phyloP scores from a whole-genome alignment of 345 rosid genomes.

The Cardamine occulta region DNA sequence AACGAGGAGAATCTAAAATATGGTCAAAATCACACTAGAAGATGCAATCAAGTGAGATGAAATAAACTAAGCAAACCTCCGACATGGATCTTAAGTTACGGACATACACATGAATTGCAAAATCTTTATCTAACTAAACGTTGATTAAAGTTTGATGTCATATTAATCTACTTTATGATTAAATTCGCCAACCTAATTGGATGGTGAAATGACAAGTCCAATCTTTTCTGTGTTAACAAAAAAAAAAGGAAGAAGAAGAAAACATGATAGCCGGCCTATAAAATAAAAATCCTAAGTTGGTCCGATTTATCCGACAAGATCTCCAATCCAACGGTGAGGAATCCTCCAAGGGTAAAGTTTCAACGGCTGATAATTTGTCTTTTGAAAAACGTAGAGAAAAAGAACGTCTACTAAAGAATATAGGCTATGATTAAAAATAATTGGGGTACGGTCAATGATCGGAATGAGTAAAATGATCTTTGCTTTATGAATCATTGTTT shows the following conservation, averaged over 20 bases:
- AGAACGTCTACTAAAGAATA: constrained; percentile 9
- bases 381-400: background rate
- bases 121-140: background rate
- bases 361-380: constrained; percentile 26
- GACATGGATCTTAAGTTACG: constrained; percentile 44
- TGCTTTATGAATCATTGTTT: constrained; percentile 31
- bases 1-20: constrained; percentile 14
- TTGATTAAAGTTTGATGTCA: background rate
- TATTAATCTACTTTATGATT: background rate
- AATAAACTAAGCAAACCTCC: background rate
- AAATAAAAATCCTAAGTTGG: constrained; percentile 32
- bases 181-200: constrained; percentile 4
- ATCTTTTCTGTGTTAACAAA: constrained; percentile 33
- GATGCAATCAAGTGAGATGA: background rate
- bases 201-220: constrained; percentile 33
- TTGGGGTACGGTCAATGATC: constrained; percentile 35
- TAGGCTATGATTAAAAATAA: constrained; percentile 26
- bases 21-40: background rate
- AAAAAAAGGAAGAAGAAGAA: constrained; percentile 34
- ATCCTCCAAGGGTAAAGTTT: background rate
- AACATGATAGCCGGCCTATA: constrained; percentile 46
- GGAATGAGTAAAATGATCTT: constrained; percentile 28
- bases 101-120: constrained; percentile 29
- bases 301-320: constrained; percentile 38
- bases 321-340: constrained; percentile 30